Base-by-base conservation (phyloP, 2,329 filamentous ascomycete species). In the Nectriaceae sp. region DNA sequence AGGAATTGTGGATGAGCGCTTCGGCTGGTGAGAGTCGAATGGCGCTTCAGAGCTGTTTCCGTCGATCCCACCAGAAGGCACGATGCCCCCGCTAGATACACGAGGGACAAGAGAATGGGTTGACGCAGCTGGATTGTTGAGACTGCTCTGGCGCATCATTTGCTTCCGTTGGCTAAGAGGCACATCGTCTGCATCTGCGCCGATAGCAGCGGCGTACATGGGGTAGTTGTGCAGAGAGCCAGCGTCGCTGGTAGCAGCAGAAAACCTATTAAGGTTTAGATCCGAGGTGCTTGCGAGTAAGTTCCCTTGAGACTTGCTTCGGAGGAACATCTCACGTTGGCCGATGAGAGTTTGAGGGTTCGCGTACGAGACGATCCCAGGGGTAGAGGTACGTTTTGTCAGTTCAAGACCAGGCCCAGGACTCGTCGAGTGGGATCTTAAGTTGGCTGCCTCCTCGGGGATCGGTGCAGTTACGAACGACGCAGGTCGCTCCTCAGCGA, bases 81-180 rank as follows among this genome's bases (percentile, higher is more conserved):
- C 59, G 60, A 19, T 56, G 45, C 21, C n/a, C 10, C 10, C 15
- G 26, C 26, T 31, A 15, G 10, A 10, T 6, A 11, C 18, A 6
- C 33, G 10, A 37, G 10, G 16, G 33, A 11, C 18, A 6, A 60
- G 55, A 15, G 50, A 53, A 11, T 55, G 55, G 4, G 56, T 53
- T n/a, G 65, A 58, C 62, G 56, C 42, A 11, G 60, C 57, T 35
- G 61, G 54, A 35, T 57, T 59, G 53, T 70, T 65, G 40, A 73
- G 53, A 59, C 75, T 78, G 53, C 65, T 75, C 36, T 80, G 77
- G 24, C 80, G 81, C 46, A 88, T 82, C 21, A 88, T 67, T 39
- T 80, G 71, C 46, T 78, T 79, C 37, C 88, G 84, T 59, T 88
- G 82, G 36, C 83, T 87, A 16, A 94, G 75, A 0, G 89, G 85